Percentiles rank a stretch among this genome's conserved stretches.
phyloP scores from a whole-genome alignment of 2,329 filamentous ascomycete genomes.

The Drechslera avenae region DNA sequence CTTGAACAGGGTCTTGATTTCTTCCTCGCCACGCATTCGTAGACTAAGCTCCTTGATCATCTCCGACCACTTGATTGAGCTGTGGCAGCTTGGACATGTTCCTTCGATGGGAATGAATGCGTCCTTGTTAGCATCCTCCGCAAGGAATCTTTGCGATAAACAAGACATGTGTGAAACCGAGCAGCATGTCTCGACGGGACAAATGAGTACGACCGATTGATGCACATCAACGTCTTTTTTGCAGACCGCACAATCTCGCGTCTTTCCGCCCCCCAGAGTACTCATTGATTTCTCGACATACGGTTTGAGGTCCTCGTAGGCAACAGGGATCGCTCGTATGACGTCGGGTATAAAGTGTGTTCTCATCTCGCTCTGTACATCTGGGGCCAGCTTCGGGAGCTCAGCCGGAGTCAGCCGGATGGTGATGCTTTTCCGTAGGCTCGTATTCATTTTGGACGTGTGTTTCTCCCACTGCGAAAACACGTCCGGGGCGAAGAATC shows the following conservation, averaged over 20 bases:
- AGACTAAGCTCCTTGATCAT: slow-evolving; percentile 84
- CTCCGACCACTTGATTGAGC: slow-evolving; percentile 69
- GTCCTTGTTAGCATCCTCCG: slow-evolving; percentile 42
- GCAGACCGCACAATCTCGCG: slow-evolving; percentile 57
- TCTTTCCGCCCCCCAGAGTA: slow-evolving; percentile 17
- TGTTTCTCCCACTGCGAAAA: slow-evolving; percentile 70
- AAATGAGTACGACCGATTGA: slow-evolving; percentile 56
- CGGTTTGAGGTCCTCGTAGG: slow-evolving; percentile 57
- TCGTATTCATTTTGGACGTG: slow-evolving; percentile 30
- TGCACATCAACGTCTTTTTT: slow-evolving; percentile 43
- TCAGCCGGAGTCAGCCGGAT: slow-evolving; percentile 41
- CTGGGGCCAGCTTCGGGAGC: slow-evolving; percentile 24
- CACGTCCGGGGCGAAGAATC: slow-evolving; percentile 77
- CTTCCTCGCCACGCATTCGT: slow-evolving; percentile 70
- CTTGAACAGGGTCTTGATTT: slow-evolving; percentile 72
- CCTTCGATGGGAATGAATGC: slow-evolving; percentile 70
- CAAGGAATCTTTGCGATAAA: slow-evolving; percentile 58
- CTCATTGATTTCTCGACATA: slow-evolving; percentile 59
- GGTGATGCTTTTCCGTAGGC: slow-evolving; percentile 33
- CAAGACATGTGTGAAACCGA: slow-evolving; percentile 62
- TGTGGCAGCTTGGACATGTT: slow-evolving; percentile 71
- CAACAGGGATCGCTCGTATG: slow-evolving; percentile 55
- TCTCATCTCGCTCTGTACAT: slow-evolving; percentile 26
- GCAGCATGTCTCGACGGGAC: slow-evolving; percentile 56
- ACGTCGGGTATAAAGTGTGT: slow-evolving; percentile 36